These are phyloP conservation scores for Niveomyces coronatus DNA, from an alignment of 2,329 filamentous ascomycete genomes.

Conservation along the genomic window DNA sequence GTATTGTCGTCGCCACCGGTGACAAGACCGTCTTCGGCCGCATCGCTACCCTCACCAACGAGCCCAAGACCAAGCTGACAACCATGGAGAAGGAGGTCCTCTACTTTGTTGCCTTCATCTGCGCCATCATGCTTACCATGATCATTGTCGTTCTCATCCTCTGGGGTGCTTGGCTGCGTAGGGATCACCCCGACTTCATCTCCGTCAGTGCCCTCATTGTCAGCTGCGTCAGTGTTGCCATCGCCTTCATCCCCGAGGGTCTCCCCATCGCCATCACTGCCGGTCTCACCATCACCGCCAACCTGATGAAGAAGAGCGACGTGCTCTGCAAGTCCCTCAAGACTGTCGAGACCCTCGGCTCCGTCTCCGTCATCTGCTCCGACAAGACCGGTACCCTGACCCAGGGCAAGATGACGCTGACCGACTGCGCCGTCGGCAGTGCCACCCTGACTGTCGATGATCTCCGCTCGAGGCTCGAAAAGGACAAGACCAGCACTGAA, in stretches of 20 bases:
- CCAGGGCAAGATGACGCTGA: conserved; percentile 62
- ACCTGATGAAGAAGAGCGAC: conserved; percentile 66
- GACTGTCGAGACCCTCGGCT: conserved; percentile 65
- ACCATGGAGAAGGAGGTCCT: conserved; percentile 63
- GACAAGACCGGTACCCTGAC: conserved; percentile 69
- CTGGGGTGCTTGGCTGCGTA: conserved; percentile 62
- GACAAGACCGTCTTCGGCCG: conserved; percentile 66
- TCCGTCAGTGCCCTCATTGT: conserved; percentile 63
- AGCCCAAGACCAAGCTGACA: conserved; percentile 57
- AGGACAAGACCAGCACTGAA: not conserved
- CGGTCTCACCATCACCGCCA: conserved; percentile 65
- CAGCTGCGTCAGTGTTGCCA: conserved; percentile 59
- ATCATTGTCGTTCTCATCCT: conserved; percentile 54
- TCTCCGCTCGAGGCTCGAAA: conserved; percentile 30
- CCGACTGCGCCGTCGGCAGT: conserved; percentile 51
- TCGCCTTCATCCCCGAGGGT: conserved; percentile 69
- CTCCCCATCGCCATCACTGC: conserved; percentile 60
- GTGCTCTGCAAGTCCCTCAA: conserved; percentile 72
- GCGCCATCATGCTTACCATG: conserved; percentile 54
- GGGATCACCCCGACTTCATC: conserved; percentile 59
- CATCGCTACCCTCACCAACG: conserved; percentile 61
- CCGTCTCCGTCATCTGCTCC: conserved; percentile 63
- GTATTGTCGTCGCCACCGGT: conserved; percentile 61
- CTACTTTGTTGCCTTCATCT: conserved; percentile 62
- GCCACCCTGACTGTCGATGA: conserved; percentile 39